Percentiles rank a stretch among this genome's conserved stretches.
These are phyloP conservation scores for Ramalina peruviana DNA, from an alignment of 495 filamentous ascomycete genomes.

Conservation along the genomic window DNA sequence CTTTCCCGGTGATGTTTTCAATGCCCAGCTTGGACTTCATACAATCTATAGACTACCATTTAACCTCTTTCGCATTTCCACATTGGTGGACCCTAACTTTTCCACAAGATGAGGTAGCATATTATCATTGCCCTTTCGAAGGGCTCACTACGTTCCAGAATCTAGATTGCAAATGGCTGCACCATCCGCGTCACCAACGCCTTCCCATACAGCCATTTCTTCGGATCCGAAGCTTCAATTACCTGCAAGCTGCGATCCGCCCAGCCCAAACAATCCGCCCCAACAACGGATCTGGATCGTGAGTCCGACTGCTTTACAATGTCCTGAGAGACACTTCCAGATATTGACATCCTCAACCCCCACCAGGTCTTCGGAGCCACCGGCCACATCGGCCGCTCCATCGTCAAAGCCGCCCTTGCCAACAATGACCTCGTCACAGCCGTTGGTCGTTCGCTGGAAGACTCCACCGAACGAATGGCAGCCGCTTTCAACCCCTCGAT, in stretches of 20 bases:
- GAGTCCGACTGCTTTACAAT: slow-evolving; percentile 18
- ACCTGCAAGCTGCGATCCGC: slow-evolving; percentile 68
- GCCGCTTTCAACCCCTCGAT: slow-evolving; percentile 13
- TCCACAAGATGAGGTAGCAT: background rate
- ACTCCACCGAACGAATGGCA: slow-evolving; percentile 56
- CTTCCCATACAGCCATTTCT: slow-evolving; percentile 2
- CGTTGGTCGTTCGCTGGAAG: slow-evolving; percentile 74
- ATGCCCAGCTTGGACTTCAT: too few species aligned
- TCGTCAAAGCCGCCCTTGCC: slow-evolving; percentile 66
- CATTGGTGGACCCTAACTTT: background rate
- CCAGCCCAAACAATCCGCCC: slow-evolving; percentile 52
- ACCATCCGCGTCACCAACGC: background rate
- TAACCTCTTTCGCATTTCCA: background rate
- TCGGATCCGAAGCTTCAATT: slow-evolving; percentile 37
- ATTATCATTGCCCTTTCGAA: background rate
- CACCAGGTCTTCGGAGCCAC: slow-evolving; percentile 79
- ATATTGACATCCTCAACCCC: background rate
- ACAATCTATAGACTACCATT: background rate
- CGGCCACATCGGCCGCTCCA: slow-evolving; percentile 86
- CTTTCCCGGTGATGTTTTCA: too few species aligned
- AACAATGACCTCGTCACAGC: slow-evolving; percentile 79
- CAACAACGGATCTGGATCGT: slow-evolving; percentile 77
- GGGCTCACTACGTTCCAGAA: background rate
- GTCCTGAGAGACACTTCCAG: background rate
- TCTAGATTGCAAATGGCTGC: background rate